Evolutionary conservation across 1,284 basidiomycete species (phyloP).

Genomic region (Fereydounia khargensis): DNA sequence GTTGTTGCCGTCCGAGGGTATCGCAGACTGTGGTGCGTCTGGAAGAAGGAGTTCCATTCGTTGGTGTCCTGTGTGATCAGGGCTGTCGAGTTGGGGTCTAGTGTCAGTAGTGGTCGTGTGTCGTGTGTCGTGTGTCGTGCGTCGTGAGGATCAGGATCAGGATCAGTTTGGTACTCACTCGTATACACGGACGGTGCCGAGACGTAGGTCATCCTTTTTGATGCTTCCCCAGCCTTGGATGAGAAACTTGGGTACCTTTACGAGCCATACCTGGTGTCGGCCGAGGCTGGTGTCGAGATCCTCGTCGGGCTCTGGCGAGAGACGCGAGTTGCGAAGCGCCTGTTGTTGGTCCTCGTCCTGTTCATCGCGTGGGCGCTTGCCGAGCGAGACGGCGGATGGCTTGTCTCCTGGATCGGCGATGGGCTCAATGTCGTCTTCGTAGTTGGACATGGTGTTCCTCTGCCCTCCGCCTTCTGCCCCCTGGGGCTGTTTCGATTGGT

Average conservation of each 20-base stretch:
- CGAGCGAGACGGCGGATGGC: slow-evolving; percentile 10
- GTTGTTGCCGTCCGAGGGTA: slow-evolving; percentile 16
- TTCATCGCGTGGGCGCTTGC: slow-evolving; percentile 11
- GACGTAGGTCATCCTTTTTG: slow-evolving; percentile 59
- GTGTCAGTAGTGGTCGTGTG: neutral
- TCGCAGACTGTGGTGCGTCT: slow-evolving; percentile 29
- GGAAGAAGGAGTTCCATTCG: slow-evolving; percentile 52
- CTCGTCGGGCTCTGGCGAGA: slow-evolving; percentile 52
- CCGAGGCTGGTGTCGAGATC: slow-evolving; percentile 44
- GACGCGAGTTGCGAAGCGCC: slow-evolving; percentile 4
- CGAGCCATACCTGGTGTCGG: slow-evolving; percentile 49
- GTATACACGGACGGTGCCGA: slow-evolving; percentile 62
- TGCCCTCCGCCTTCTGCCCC: no score
- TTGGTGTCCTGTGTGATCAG: slow-evolving; percentile 46
- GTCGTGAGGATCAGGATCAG: neutral
- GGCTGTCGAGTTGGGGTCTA: no score
- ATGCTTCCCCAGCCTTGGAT: slow-evolving; percentile 61
- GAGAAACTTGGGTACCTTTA: slow-evolving; percentile 62
- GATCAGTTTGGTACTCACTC: slow-evolving; percentile 37
- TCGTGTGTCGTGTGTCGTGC: no score
- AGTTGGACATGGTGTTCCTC: slow-evolving; percentile 38
- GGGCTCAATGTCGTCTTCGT: slow-evolving; percentile 38
- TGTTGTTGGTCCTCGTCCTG: neutral
- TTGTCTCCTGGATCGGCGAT: slow-evolving; percentile 14
- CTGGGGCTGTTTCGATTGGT: no score